These are phyloP conservation scores for Botrytis paeoniae DNA, from an alignment of 2,329 filamentous ascomycete genomes.

Conservation along the genomic window DNA sequence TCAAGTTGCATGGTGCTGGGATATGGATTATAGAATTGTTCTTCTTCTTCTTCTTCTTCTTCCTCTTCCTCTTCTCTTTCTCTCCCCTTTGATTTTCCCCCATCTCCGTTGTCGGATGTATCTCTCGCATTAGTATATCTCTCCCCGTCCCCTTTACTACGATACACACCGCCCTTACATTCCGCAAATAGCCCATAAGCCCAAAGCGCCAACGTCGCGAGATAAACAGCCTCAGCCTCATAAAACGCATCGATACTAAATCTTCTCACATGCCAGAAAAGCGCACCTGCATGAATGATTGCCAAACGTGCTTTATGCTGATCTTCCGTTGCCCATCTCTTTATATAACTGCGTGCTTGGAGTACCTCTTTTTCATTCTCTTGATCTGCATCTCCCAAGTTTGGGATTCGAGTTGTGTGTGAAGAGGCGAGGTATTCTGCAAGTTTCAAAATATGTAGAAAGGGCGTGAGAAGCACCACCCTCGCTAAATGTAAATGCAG, in stretches of 20 bases:
- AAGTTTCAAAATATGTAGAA: slow-evolving; percentile 28
- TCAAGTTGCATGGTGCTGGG: slow-evolving; percentile 52
- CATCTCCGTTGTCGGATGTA: not conserved
- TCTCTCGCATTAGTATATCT: too few species aligned
- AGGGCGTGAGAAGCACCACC: slow-evolving; percentile 43
- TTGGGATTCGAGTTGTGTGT: not conserved
- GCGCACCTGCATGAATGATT: slow-evolving; percentile 51
- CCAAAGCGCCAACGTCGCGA: slow-evolving; percentile 48
- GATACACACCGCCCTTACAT: not conserved
- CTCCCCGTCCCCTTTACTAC: not conserved
- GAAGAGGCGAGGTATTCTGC: slow-evolving; percentile 20
- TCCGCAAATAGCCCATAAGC: slow-evolving; percentile 39
- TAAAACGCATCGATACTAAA: slow-evolving; percentile 49
- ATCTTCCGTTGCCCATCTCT: slow-evolving; percentile 49
- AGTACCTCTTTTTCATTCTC: slow-evolving; percentile 29
- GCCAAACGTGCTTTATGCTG: slow-evolving; percentile 56
- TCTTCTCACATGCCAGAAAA: slow-evolving; percentile 51
- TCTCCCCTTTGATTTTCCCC: not conserved
- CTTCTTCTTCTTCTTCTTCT: slow-evolving; percentile 5
- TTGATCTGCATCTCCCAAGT: not conserved
- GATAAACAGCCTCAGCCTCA: slow-evolving; percentile 45
- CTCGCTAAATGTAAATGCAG: slow-evolving; percentile 31
- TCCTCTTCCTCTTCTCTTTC: not conserved
- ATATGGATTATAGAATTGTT: slow-evolving; percentile 30
- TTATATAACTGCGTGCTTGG: slow-evolving; percentile 37